These are phyloP conservation scores for Eucalyptus curtisii DNA, from an alignment of 345 rosid genomes.

Conservation along the genomic window DNA sequence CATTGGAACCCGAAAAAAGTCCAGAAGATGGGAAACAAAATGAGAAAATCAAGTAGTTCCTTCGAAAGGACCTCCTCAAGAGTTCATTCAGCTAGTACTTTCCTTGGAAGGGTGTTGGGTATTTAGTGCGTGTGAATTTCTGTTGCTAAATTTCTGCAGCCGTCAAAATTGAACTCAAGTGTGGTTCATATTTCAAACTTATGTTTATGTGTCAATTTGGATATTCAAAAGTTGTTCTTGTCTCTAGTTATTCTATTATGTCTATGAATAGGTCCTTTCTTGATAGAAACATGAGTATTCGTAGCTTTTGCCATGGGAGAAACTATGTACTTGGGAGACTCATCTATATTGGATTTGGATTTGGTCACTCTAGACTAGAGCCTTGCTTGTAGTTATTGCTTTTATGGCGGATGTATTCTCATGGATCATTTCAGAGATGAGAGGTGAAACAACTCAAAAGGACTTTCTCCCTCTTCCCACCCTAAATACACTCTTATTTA, in stretches of 20 bases:
- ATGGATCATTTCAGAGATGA: background rate
- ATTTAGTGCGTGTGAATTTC: background rate
- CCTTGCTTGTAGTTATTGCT: background rate
- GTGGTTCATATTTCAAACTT: background rate
- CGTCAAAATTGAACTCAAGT: background rate
- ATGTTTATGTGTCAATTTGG: background rate
- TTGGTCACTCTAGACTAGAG: background rate
- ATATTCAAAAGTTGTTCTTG: fast-evolving
- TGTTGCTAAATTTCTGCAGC: background rate
- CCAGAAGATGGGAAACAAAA: too few relatives aligned
- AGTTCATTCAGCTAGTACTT: background rate
- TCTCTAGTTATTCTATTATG: background rate
- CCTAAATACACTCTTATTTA: too few relatives aligned
- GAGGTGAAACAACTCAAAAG: background rate
- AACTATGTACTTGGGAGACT: background rate
- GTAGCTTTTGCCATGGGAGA: background rate
- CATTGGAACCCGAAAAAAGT: too few relatives aligned
- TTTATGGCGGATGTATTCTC: too few relatives aligned
- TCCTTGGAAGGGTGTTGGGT: background rate
- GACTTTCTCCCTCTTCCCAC: background rate
- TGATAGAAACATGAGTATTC: background rate
- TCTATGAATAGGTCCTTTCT: background rate
- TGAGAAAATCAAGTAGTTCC: background rate
- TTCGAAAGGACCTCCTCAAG: background rate
- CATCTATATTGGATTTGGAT: background rate